These are phyloP conservation scores for Plasmodium vinckei DNA, from an alignment of 169 alveolate species.

Conservation along the genomic window DNA sequence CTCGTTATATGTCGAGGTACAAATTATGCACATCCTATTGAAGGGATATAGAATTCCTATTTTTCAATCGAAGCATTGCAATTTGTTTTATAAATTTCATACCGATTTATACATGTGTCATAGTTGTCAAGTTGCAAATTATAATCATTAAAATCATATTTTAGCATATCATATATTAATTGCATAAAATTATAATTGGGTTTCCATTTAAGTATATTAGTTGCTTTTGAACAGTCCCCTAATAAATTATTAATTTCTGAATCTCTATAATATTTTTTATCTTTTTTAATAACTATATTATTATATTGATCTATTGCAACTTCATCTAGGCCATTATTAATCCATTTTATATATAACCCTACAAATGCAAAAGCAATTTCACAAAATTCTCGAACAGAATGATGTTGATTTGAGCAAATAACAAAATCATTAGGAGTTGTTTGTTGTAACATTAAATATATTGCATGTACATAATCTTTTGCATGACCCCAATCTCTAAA, in stretches of 20 bases:
- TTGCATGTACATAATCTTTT: slow-evolving; percentile 84
- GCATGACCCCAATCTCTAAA: slow-evolving; percentile 91
- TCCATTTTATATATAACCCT: slow-evolving; percentile 77
- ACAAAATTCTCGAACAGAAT: slow-evolving; percentile 78
- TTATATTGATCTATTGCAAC: slow-evolving; percentile 73
- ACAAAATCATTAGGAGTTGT: slow-evolving; percentile 83
- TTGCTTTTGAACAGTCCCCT: slow-evolving; percentile 84
- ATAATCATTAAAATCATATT: slow-evolving; percentile 56
- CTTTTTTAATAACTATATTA: slow-evolving; percentile 42
- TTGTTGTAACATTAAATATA: slow-evolving; percentile 87
- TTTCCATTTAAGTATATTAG: slow-evolving; percentile 77
- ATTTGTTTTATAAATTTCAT: not conserved
- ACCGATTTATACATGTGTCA: slow-evolving; percentile 48
- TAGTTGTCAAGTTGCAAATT: slow-evolving; percentile 50
- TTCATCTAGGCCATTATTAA: slow-evolving; percentile 79
- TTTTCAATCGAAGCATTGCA: too few species aligned
- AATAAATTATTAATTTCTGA: slow-evolving; percentile 79
- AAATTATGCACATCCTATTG: too few species aligned
- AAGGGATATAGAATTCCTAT: too few species aligned
- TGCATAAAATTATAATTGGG: slow-evolving; percentile 68
- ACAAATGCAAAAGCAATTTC: slow-evolving; percentile 77
- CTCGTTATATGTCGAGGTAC: too few species aligned
- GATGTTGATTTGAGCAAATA: slow-evolving; percentile 81
- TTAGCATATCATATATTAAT: slow-evolving; percentile 81
- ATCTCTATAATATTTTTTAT: slow-evolving; percentile 78